Evolutionary conservation across 129 eudicot species (phyloP).

Genomic region (Helichrysum umbraculigerum): DNA sequence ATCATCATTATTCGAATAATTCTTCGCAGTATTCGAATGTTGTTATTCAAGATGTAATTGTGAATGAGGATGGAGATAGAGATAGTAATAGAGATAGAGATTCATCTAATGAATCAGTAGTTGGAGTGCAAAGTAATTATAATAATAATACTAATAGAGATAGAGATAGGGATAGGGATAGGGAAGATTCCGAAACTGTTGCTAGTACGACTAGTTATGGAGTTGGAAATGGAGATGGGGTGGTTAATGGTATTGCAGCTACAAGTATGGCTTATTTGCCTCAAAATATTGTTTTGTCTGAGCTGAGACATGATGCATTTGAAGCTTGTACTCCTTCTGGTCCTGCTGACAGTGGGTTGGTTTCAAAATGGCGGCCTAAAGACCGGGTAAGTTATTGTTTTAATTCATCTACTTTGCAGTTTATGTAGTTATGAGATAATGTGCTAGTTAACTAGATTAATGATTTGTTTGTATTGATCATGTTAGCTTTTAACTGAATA

Average conservation of each 20-base stretch:
- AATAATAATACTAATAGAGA: conserved; percentile 27
- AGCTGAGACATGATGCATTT: conserved; percentile 81
- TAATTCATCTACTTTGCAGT: background rate
- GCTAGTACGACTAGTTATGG: conserved; percentile 46
- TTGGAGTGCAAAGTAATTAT: conserved; percentile 15
- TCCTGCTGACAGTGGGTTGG: conserved; percentile 76
- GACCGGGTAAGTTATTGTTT: conserved; percentile 66
- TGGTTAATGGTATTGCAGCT: conserved; percentile 36
- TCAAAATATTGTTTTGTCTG: conserved; percentile 73
- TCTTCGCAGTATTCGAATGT: conserved; percentile 27
- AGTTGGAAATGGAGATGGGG: conserved; percentile 34
- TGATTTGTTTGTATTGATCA: conserved; percentile 5
- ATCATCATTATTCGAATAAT: conserved; percentile 38
- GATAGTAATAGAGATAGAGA: conserved; percentile 38
- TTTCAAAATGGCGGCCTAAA: conserved; percentile 89
- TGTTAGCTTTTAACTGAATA: conserved; percentile 10
- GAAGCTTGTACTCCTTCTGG: conserved; percentile 72
- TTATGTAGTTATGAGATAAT: conserved; percentile 17
- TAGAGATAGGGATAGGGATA: conserved; percentile 37
- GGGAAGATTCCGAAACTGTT: conserved; percentile 52
- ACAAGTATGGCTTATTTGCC: conserved; percentile 92
- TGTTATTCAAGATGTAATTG: conserved; percentile 30
- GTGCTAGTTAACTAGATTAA: background rate
- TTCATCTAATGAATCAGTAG: conserved; percentile 35
- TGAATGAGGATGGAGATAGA: conserved; percentile 34